A percentile compares a stretch with the other conserved stretches of the same genome.
Conservation (phyloP, 2,329 filamentous ascomycete species). For the Stagonosporopsis chrysanthemi region DNA sequence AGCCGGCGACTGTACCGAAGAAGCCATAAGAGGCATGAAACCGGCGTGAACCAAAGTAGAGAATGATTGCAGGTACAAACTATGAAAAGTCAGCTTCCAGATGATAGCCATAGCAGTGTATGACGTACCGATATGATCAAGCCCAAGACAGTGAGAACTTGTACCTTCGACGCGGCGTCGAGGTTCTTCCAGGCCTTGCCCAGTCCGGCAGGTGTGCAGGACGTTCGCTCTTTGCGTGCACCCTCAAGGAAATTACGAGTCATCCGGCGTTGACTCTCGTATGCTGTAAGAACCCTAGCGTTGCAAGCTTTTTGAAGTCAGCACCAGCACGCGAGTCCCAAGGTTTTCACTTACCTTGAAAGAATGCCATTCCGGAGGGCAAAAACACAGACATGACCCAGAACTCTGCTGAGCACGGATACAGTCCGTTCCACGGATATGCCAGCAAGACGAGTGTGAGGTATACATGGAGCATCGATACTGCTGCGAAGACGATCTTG, state of each 20-base stretch:
- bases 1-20: constrained; percentile 57
- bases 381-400: constrained; percentile 51
- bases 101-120: neutral
- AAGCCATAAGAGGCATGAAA: constrained; percentile 67
- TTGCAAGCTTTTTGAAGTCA: constrained; percentile 40
- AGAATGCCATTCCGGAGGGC: constrained; percentile 50
- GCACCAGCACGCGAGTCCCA: constrained; percentile 1
- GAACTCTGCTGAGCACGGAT: constrained; percentile 48
- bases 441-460: constrained; percentile 46
- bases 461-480: constrained; percentile 48
- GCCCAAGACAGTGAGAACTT: constrained; percentile 40
- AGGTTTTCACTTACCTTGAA: constrained; percentile 38
- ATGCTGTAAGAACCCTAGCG: constrained; percentile 46
- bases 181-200: constrained; percentile 41
- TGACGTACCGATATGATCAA: constrained; percentile 42
- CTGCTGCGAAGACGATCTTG: constrained; percentile 44
- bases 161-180: constrained; percentile 45
- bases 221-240: constrained; percentile 43
- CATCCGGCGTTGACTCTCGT: constrained; percentile 47
- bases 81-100: constrained; percentile 44
- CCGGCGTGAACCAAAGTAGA: constrained; percentile 70
- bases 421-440: constrained; percentile 48
- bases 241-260: constrained; percentile 45
- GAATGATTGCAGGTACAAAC: constrained; percentile 65
- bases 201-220: constrained; percentile 40